Evolutionary conservation across 768 basidiomycete species (phyloP), one percentile per base, ranked within the genome.

Genomic region (Lentinula guzmanii): DNA sequence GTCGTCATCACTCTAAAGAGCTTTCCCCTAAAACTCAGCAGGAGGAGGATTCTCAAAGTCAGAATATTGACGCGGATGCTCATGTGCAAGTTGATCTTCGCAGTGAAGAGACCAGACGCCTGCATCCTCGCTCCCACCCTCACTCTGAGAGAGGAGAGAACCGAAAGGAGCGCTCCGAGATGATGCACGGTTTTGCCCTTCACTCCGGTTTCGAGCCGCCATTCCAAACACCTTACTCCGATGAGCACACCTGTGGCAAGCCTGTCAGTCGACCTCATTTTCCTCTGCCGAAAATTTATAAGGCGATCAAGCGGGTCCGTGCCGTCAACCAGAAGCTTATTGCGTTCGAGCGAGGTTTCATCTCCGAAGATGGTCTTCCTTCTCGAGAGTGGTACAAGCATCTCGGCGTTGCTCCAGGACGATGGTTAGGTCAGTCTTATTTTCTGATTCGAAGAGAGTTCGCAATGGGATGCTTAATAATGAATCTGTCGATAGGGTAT

Each of bases 361-460:
- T 95, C 63, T 85, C 84, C 5, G 77, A 88, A 67, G 85, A 77
- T 16, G 94, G 93, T 0, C 85, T 94, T 64, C 85, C 86, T 64
- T 85, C 86, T 55, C 80, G 90, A 34, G 88, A 91, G 70, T 95
- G 93, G 93, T 96, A 90, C 70, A 85, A 78, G 67, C 89, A 94
- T 72, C 79, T 93, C 15, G 93, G 82, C 52, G 90, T 93, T 46
- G 91, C 93, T 2, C 93, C 94, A 34, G 93, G 93, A 42, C 87
- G 91, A 71, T 88, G 88, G 85, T 84, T 89, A 43, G 88, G 89
- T 90, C 65, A 65, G 81, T 72, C 2, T 31, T 33, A 7, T 34
- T 18, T 48, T 28, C 39, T 1, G 8, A 33, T 31, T 33, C 37
- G 11, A 43, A 59, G 18, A 11, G 16, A 15, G 13, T 51, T 52